Evolutionary conservation across 192 early-diverging fungal genomes (phyloP), one percentile per base, ranked within the genome.

Genomic region (Linnemannia zychae): DNA sequence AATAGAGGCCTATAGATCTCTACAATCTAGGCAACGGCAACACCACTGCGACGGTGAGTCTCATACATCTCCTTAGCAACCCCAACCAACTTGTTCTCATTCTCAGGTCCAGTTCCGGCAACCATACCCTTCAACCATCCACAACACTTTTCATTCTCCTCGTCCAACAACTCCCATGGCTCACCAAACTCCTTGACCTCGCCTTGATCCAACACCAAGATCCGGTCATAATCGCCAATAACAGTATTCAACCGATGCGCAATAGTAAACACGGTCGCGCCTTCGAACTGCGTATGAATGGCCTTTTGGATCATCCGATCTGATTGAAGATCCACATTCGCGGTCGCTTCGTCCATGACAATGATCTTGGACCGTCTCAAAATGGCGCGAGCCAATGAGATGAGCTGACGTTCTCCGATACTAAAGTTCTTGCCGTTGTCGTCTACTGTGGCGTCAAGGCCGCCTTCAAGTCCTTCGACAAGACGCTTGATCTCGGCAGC

Each of bases 371-470:
- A 93, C 47, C 90, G 90, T 60, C 93, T 88, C 17, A 96, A 81
- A 16, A 95, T 75, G 0, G 95, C 95, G 18, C 95, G 90, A 0
- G 95, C 93, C 63, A 96, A 82, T 11, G 90, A 91, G 7, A 95
- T 76, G 71, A 94, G 79, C 84, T 96, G 96, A 22, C 93, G 81
- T 82, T 97, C 94, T 16, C 95, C 95, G 33, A 93, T 91, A 57
- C 93, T 95, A 76, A 97, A 95, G 88, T 98, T 97, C 40, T 91
- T 86, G n/a, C 97, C 97, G 70, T 92, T 90, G 71, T 96, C 95
- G 11, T 91, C 79, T 3, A 99, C 93, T 33, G 80, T 72, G 22
- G 90, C 88, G 44, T 98, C 95, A 38, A 97, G 87, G 52, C 92
- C 90, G 49, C 90, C 93, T 16, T 93, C 93, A 50, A 95, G 80